phyloP scores from a whole-genome alignment of 163 green algal genomes.

The Scenedesmus sp. region DNA sequence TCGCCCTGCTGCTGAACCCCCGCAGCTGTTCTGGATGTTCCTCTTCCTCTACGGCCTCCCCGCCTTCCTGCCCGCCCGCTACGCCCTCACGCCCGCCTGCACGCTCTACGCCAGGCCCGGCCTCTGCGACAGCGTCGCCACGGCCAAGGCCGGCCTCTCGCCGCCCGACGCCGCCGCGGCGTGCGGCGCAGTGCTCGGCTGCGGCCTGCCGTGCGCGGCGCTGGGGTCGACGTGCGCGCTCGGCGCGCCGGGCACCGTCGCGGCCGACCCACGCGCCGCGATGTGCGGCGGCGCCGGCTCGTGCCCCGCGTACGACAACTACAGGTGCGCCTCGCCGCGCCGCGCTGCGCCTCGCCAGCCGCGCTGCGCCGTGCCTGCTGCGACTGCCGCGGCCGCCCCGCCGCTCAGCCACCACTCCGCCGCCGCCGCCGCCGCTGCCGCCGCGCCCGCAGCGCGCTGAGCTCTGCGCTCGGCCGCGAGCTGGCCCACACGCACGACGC shows the following conservation, averaged over 20 bases:
- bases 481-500: slow-evolving; percentile 42
- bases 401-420: too few species aligned
- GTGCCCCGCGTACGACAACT: slow-evolving; percentile 5
- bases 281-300: neutral
- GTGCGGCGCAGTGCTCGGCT: slow-evolving; percentile 38
- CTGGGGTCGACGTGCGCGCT: neutral
- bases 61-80: slow-evolving; percentile 35
- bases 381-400: too few species aligned
- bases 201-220: slow-evolving; percentile 34
- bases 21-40: slow-evolving; percentile 89
- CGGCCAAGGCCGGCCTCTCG: too few species aligned
- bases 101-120: neutral
- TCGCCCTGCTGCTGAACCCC: too few species aligned
- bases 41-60: slow-evolving; percentile 87
- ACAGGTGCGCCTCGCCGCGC: neutral
- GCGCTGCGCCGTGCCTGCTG: too few species aligned
- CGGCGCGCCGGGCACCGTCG: neutral
- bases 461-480: neutral
- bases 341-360: too few species aligned
- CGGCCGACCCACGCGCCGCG: neutral
- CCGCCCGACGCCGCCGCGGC: neutral
- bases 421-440: too few species aligned
- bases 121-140: neutral
- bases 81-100: slow-evolving; percentile 45
- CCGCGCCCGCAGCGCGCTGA: slow-evolving; percentile 4